A percentile compares a stretch with the other conserved stretches of the same genome.
phyloP scores from a whole-genome alignment of 106 monocot genomes.

The Dendrobium officinale region DNA sequence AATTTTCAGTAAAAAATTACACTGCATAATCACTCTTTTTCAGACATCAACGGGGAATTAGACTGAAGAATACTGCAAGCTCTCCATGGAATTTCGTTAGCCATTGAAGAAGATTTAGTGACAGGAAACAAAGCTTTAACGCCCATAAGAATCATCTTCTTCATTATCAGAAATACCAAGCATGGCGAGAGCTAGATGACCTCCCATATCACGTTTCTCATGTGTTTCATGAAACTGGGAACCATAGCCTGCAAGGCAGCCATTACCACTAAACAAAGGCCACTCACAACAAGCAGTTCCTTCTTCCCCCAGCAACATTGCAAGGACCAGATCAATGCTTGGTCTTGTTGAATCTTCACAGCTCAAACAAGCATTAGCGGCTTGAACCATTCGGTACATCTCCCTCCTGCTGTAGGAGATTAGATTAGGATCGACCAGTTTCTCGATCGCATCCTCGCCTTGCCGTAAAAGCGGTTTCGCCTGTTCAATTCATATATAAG shows the following conservation, averaged over 20 bases:
- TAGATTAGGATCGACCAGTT: constrained; percentile 54
- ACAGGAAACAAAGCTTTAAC: constrained; percentile 7
- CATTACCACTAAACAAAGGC: constrained; percentile 26
- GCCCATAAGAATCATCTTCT: constrained; percentile 36
- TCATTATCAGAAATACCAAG: constrained; percentile 65
- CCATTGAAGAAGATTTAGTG: no score
- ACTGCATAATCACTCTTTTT: no score
- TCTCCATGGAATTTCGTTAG: no score
- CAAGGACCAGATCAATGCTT: constrained; percentile 44
- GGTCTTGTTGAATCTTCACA: constrained; percentile 59
- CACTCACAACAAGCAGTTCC: constrained; percentile 22
- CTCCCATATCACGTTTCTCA: constrained; percentile 37
- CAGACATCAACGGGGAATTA: no score
- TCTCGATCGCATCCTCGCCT: constrained; percentile 36
- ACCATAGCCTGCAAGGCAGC: constrained; percentile 32
- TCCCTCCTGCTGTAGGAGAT: constrained; percentile 28
- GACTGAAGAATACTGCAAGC: no score
- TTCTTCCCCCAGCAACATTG: constrained; percentile 48
- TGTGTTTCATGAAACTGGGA: constrained; percentile 16
- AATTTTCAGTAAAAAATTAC: no score
- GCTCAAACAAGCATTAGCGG: constrained; percentile 61
- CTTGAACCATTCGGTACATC: constrained; percentile 37
- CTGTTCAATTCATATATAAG: constrained; percentile 20
- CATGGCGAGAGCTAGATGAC: constrained; percentile 78
- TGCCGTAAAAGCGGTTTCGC: constrained; percentile 59